A percentile compares a stretch with the other conserved stretches of the same genome.
Conservation (phyloP, 2,329 filamentous ascomycete species). For the Fusarium denticulatum region DNA sequence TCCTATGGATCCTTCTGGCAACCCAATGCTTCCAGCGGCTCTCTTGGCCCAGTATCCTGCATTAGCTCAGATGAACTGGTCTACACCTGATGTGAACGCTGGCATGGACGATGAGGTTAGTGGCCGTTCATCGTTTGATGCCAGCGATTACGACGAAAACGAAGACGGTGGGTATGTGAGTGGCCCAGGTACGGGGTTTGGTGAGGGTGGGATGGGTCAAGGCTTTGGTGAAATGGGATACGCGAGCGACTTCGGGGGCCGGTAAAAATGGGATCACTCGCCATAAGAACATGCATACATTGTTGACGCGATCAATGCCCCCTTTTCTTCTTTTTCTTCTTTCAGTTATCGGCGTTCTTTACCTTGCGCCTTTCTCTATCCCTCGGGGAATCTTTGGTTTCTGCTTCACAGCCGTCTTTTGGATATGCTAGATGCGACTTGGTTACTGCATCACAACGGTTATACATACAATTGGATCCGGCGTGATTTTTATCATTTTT, state of each 20-base stretch:
- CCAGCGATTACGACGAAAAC: slow-evolving; percentile 79
- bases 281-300: neutral
- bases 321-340: neutral
- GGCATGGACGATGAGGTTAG: slow-evolving; percentile 80
- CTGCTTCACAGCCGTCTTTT: slow-evolving; percentile 18
- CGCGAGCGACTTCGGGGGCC: slow-evolving; percentile 43
- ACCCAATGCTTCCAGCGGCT: slow-evolving; percentile 83
- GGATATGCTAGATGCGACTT: slow-evolving; percentile 29
- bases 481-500: slow-evolving; percentile 7
- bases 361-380: neutral
- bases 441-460: slow-evolving; percentile 13
- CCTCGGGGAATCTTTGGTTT: neutral
- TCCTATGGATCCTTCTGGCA: slow-evolving; percentile 64
- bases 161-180: slow-evolving; percentile 76
- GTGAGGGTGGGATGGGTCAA: slow-evolving; percentile 65
- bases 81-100: slow-evolving; percentile 70
- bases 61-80: slow-evolving; percentile 90
- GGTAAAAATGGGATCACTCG: slow-evolving; percentile 13
- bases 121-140: slow-evolving; percentile 83
- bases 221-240: slow-evolving; percentile 55
- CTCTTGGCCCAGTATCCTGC: slow-evolving; percentile 92
- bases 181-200: slow-evolving; percentile 68
- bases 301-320: slow-evolving; percentile 15
- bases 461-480: slow-evolving; percentile 13
- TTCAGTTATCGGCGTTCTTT: slow-evolving; percentile 23